Conservation (phyloP, 208 protist genomes). For the Leishmania mexicana region DNA sequence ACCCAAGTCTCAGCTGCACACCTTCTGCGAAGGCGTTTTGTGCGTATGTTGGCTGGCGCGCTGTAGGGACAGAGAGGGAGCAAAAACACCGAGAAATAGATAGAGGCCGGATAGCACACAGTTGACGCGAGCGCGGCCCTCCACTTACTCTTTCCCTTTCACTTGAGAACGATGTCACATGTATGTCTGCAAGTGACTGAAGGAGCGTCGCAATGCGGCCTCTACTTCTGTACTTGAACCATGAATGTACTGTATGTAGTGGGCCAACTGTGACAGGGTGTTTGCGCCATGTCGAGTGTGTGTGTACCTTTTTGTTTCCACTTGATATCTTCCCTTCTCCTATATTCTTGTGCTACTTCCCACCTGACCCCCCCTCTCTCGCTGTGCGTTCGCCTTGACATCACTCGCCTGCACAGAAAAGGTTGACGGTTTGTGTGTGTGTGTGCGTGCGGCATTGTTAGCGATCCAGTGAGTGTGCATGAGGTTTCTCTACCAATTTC, state of each 20-base stretch:
- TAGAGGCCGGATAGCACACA: background rate
- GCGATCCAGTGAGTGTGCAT: background rate
- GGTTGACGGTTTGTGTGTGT: background rate
- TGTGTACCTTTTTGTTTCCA: conserved; percentile 6
- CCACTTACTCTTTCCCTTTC: background rate
- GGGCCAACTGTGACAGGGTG: background rate
- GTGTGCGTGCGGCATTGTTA: background rate
- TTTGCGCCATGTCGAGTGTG: background rate
- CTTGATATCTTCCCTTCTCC: conserved; percentile 17
- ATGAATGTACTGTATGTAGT: background rate
- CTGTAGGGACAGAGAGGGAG: background rate
- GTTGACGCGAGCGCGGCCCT: background rate
- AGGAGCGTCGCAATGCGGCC: background rate
- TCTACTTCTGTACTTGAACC: background rate
- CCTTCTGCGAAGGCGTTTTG: background rate
- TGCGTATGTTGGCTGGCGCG: background rate
- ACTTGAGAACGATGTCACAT: background rate
- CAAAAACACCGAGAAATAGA: background rate
- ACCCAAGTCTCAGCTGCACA: background rate
- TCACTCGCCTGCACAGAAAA: background rate
- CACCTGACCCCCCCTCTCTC: background rate
- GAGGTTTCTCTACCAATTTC: background rate
- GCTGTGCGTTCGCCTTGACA: background rate
- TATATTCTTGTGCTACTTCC: background rate
- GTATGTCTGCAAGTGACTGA: background rate